phyloP scores from a whole-genome alignment of 2,329 filamentous ascomycete genomes.

The Microsporum ferrugineum region DNA sequence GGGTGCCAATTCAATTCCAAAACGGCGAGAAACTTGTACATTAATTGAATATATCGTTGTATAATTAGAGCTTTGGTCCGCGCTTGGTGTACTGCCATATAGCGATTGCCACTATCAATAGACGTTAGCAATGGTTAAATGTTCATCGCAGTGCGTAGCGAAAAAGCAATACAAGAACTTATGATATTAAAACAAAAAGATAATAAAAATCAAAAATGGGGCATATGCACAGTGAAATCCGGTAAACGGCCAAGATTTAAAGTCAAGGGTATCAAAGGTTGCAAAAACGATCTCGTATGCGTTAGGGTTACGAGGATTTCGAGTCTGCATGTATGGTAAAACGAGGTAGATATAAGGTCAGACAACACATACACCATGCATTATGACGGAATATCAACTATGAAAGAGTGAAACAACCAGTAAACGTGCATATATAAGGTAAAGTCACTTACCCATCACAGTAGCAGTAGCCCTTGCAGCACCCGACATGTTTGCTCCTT shows the following conservation, averaged over 20 bases:
- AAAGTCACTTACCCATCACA: conserved; percentile 30
- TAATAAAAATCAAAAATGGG: not conserved
- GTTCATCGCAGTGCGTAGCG: not conserved
- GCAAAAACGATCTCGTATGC: not conserved
- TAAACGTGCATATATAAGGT: conserved; percentile 4
- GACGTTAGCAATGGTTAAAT: not conserved
- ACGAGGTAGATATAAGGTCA: not conserved
- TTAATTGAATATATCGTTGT: not conserved
- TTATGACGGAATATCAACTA: not conserved
- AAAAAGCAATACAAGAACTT: not conserved
- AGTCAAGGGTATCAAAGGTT: not conserved
- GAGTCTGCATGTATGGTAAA: not conserved
- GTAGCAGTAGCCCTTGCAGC: conserved; percentile 26
- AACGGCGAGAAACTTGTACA: not conserved
- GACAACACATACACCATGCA: not conserved
- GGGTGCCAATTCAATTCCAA: not conserved
- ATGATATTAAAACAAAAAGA: not conserved
- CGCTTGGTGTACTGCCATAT: conserved; percentile 26
- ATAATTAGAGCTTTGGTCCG: conserved; percentile 23
- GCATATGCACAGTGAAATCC: not conserved
- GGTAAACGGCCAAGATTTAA: not conserved
- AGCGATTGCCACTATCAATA: conserved; percentile 12
- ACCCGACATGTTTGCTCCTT: conserved; percentile 29
- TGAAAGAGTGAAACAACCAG: not conserved
- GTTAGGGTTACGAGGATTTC: not conserved